phyloP scores from a whole-genome alignment of 2,329 filamentous ascomycete species.

The Pleoardoris graminearum region DNA sequence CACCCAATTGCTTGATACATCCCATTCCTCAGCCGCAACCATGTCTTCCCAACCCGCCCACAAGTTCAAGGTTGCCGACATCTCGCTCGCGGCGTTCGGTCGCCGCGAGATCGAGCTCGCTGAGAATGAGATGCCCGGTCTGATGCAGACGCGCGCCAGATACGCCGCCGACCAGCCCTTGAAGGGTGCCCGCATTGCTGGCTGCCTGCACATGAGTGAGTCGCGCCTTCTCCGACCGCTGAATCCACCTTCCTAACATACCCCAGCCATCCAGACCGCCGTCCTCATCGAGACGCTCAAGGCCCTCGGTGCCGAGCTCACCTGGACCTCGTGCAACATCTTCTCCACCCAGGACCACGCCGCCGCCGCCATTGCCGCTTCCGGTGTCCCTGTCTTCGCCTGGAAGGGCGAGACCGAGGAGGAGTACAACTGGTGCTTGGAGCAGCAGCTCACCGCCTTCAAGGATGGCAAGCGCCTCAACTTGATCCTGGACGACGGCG shows the following conservation, averaged over 20 bases:
- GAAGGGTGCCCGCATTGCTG: constrained; percentile 91
- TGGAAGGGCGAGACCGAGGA: constrained; percentile 97
- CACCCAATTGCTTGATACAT: constrained; percentile 1
- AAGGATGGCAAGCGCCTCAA: constrained; percentile 96
- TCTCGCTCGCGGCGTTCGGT: constrained; percentile 94
- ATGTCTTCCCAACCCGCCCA: constrained; percentile 74
- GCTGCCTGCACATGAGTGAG: constrained; percentile 95
- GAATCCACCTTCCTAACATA: constrained; percentile 16
- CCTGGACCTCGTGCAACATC: constrained; percentile 99
- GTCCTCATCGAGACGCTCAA: constrained; percentile 98
- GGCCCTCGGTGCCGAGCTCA: constrained; percentile 94
- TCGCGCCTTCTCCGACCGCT: constrained; percentile 20
- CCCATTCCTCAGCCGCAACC: constrained; percentile 37
- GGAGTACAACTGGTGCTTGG: constrained; percentile 99
- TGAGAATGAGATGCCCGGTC: constrained; percentile 90
- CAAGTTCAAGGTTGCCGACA: constrained; percentile 98
- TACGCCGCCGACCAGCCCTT: constrained; percentile 93
- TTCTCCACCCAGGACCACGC: constrained; percentile 99
- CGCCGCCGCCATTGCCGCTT: constrained; percentile 92
- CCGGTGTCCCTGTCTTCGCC: constrained; percentile 84
- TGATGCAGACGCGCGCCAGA: constrained; percentile 92
- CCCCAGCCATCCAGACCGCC: constrained; percentile 88
- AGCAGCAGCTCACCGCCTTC: constrained; percentile 97
- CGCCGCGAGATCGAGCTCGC: constrained; percentile 98
- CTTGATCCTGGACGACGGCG: constrained; percentile 98